Evolutionary conservation across 2,329 filamentous ascomycete species (phyloP).

Genomic region (Ophiostoma piceae): DNA sequence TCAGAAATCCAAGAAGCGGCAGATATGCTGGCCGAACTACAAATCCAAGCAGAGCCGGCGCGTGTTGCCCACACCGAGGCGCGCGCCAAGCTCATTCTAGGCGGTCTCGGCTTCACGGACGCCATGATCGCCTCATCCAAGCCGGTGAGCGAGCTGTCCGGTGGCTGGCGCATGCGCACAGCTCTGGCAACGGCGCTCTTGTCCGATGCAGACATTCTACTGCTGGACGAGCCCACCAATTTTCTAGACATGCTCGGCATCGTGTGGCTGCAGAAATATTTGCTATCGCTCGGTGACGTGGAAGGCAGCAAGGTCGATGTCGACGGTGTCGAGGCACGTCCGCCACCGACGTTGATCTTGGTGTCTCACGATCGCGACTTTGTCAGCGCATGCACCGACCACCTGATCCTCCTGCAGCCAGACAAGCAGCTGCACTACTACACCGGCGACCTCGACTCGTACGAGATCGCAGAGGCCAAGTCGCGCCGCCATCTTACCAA

Average conservation of each 20-base stretch:
- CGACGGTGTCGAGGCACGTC: background rate
- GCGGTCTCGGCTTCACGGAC: conserved; percentile 17
- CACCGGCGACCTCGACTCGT: conserved; percentile 62
- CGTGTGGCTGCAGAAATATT: background rate
- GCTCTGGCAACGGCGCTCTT: background rate
- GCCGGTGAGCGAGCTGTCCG: conserved; percentile 57
- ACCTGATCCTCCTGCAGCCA: conserved; percentile 60
- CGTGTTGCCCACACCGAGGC: conserved; percentile 50
- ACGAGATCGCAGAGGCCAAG: conserved; percentile 63
- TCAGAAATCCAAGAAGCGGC: background rate
- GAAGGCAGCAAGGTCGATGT: background rate
- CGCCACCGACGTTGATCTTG: conserved; percentile 43
- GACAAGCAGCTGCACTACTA: conserved; percentile 72
- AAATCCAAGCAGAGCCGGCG: conserved; percentile 62
- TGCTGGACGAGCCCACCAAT: conserved; percentile 2
- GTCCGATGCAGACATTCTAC: background rate
- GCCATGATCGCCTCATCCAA: conserved; percentile 25
- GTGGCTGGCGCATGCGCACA: conserved; percentile 68
- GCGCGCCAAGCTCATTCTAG: conserved; percentile 45
- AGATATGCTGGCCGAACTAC: conserved; percentile 45
- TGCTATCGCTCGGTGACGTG: background rate
- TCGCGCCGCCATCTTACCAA: conserved; percentile 38
- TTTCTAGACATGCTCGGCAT: background rate
- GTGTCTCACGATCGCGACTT: conserved; percentile 85
- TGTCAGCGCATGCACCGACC: conserved; percentile 65